A percentile compares a stretch with the other conserved stretches of the same genome.
Conservation (phyloP, 2,329 filamentous ascomycete species). For the Cladobotryum protrusum region DNA sequence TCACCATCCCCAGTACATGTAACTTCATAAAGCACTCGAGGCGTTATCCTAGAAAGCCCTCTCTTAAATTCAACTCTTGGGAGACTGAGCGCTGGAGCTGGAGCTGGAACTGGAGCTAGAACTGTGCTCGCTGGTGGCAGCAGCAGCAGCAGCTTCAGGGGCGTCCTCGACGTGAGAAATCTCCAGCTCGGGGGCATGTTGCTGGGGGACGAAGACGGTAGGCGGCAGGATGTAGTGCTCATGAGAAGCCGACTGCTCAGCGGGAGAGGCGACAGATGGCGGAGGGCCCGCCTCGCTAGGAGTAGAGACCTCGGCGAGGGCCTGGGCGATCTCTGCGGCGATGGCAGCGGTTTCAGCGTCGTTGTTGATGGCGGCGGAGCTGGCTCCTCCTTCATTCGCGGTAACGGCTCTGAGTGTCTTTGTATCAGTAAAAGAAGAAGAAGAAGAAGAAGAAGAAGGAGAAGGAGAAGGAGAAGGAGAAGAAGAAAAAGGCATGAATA, state of each 20-base stretch:
- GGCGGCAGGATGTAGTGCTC: slow-evolving; percentile 8
- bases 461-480: background rate
- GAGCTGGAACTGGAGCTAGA: slow-evolving; percentile 7
- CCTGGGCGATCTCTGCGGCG: slow-evolving; percentile 1
- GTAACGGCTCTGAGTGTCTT: background rate
- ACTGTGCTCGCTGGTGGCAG: background rate
- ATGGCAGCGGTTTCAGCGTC: background rate
- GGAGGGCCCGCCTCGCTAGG: background rate
- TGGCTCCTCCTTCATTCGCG: background rate
- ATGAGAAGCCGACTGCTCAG: background rate
- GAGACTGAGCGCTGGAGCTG: background rate
- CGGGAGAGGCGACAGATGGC: background rate
- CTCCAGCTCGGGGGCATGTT: background rate
- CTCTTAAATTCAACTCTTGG: background rate
- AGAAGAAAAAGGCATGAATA: background rate
- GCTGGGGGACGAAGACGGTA: slow-evolving; percentile 8
- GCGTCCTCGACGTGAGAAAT: background rate
- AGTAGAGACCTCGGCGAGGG: background rate
- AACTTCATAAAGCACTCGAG: too few relatives aligned
- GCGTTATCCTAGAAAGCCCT: background rate
- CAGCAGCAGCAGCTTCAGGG: background rate
- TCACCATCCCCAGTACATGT: too few relatives aligned
- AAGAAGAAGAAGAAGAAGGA: background rate
- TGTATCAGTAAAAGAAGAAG: background rate
- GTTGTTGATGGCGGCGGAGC: background rate